Conservation (phyloP, 1,284 basidiomycete species). For the Wallemia mellicola region DNA sequence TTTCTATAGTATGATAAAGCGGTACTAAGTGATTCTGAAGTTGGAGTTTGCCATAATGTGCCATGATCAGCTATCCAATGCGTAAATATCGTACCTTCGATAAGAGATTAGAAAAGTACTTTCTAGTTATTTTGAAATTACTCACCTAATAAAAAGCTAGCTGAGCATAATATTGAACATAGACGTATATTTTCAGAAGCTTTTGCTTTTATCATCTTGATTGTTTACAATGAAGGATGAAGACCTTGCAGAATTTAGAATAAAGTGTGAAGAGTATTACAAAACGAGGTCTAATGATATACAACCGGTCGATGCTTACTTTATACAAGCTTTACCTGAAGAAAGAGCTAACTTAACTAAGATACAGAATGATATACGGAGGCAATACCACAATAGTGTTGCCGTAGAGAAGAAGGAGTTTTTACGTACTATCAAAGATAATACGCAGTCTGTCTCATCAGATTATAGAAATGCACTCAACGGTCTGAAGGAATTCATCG, state of each 20-base stretch:
- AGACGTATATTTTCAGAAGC: background rate
- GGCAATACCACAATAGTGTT: background rate
- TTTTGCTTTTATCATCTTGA: background rate
- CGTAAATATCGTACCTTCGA: background rate
- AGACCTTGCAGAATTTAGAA: background rate
- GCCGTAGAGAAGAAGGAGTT: background rate
- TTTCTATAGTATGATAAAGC: background rate
- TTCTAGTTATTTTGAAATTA: background rate
- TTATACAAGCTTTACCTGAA: background rate
- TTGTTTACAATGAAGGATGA: background rate
- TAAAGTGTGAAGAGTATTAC: background rate
- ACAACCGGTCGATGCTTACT: background rate
- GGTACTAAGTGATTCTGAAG: background rate
- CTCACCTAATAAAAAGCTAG: background rate
- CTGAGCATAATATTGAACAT: background rate
- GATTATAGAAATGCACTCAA: background rate
- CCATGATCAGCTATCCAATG: constrained; percentile 1
- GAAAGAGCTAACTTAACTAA: background rate
- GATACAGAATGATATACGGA: background rate
- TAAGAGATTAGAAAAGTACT: background rate
- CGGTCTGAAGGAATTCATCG: background rate
- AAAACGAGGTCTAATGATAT: too few relatives aligned
- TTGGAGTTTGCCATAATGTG: background rate
- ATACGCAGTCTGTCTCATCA: background rate
- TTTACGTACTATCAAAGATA: too few relatives aligned